Evolutionary conservation across 2,329 filamentous ascomycete genomes (phyloP).

Genomic region (Fusarium neocosmosporiellum): DNA sequence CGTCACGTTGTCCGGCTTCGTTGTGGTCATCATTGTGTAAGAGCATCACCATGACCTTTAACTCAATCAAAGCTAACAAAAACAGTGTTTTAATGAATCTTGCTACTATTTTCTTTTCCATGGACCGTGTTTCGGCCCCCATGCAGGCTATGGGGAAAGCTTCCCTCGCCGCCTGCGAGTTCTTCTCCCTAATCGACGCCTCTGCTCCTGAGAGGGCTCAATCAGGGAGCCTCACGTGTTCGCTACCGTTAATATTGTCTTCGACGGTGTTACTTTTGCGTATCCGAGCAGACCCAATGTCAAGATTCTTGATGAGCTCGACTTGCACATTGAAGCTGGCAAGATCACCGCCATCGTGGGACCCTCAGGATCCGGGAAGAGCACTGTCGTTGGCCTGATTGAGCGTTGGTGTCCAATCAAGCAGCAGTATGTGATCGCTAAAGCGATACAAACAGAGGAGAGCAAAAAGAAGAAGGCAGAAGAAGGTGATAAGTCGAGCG

Average conservation of each 20-base stretch:
- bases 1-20: conserved; percentile 58
- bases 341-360: conserved; percentile 82
- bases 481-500: conserved; percentile 42
- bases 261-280: conserved; percentile 75
- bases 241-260: conserved; percentile 54
- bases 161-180: conserved; percentile 63
- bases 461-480: conserved; percentile 51
- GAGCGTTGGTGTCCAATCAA: conserved; percentile 77
- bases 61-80: not conserved
- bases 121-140: not conserved
- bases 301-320: conserved; percentile 70
- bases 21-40: conserved; percentile 43
- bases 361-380: conserved; percentile 78
- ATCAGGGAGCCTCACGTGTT: conserved; percentile 52
- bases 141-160: not conserved
- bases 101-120: not conserved
- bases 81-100: not conserved
- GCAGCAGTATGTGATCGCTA: conserved; percentile 62
- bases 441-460: conserved; percentile 58
- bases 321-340: conserved; percentile 68
- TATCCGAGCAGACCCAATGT: conserved; percentile 76
- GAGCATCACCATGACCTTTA: not conserved
- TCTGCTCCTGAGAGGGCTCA: conserved; percentile 52
- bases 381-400: conserved; percentile 76
- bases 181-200: conserved; percentile 66